These are phyloP conservation scores for Fonsecaea pedrosoi DNA, from an alignment of 2,329 filamentous ascomycete species.

Conservation along the genomic window DNA sequence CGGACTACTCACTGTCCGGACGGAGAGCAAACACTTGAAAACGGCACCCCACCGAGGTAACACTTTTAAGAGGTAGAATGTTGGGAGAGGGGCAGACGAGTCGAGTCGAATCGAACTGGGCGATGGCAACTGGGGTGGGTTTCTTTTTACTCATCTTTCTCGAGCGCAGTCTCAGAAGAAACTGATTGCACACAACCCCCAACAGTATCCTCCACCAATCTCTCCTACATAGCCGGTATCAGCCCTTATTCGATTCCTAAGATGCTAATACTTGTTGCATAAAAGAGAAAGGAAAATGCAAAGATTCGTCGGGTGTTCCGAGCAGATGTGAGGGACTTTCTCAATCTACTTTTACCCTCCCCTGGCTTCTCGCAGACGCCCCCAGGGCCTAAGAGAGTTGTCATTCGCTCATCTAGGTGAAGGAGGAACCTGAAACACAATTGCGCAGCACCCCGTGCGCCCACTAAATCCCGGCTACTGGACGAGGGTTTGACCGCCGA, in stretches of 20 bases:
- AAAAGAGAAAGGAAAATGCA: not conserved
- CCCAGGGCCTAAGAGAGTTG: constrained; percentile 2
- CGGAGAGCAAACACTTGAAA: not conserved
- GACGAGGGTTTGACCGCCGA: not conserved
- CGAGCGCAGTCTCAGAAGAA: not conserved
- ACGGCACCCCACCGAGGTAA: not conserved
- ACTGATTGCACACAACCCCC: not conserved
- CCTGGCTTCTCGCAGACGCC: not conserved
- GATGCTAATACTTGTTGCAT: not conserved
- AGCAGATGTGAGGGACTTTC: not conserved
- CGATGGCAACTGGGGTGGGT: not conserved
- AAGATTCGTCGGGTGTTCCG: not conserved
- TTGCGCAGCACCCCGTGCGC: constrained; percentile 9
- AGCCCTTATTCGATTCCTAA: not conserved
- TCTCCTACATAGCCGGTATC: not conserved
- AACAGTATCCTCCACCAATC: not conserved
- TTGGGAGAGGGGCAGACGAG: not conserved
- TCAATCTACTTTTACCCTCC: not conserved
- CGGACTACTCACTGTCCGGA: not conserved
- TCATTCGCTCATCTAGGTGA: constrained; percentile 14
- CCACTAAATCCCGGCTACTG: constrained; percentile 10
- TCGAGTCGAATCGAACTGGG: not conserved
- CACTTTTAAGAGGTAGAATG: not conserved
- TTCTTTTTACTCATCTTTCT: not conserved
- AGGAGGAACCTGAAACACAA: constrained; percentile 18